phyloP scores from a whole-genome alignment of 2,329 filamentous ascomycete species.

The Penicillium sp. region DNA sequence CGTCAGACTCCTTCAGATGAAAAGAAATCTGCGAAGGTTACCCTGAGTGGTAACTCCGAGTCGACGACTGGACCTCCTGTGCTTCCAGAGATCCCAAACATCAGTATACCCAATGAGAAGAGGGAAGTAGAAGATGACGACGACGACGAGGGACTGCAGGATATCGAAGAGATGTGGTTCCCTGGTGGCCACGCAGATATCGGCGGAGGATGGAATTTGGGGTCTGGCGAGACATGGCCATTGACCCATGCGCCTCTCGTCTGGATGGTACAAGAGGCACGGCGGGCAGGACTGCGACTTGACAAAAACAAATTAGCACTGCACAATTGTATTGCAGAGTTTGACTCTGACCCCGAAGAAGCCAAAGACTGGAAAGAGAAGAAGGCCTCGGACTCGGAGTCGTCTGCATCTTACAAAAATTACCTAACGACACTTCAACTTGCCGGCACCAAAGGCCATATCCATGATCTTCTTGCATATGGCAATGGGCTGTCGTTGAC shows the following conservation, averaged over 20 bases:
- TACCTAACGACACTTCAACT: not conserved
- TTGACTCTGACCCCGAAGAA: constrained; percentile 25
- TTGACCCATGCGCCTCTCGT: constrained; percentile 65
- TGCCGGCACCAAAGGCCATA: constrained; percentile 34
- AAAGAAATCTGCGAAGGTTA: not conserved
- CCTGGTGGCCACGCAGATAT: constrained; percentile 72
- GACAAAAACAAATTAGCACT: constrained; percentile 44
- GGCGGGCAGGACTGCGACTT: constrained; percentile 65
- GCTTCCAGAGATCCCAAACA: constrained; percentile 1
- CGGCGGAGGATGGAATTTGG: constrained; percentile 68
- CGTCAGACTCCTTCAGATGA: too few species aligned
- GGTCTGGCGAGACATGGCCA: constrained; percentile 50
- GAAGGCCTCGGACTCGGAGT: not conserved
- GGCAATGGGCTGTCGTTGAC: constrained; percentile 53
- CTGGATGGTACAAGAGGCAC: constrained; percentile 66
- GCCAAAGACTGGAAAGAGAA: constrained; percentile 17
- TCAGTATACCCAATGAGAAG: not conserved
- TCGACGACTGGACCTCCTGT: not conserved
- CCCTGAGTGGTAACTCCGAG: not conserved
- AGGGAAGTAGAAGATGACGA: not conserved
- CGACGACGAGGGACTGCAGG: constrained; percentile 41
- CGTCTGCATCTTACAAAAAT: not conserved
- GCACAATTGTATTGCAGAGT: constrained; percentile 20
- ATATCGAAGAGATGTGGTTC: constrained; percentile 72
- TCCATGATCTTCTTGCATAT: constrained; percentile 68